Evolutionary conservation across 1,284 basidiomycete genomes (phyloP).

Genomic region (Tylopilus sp.): DNA sequence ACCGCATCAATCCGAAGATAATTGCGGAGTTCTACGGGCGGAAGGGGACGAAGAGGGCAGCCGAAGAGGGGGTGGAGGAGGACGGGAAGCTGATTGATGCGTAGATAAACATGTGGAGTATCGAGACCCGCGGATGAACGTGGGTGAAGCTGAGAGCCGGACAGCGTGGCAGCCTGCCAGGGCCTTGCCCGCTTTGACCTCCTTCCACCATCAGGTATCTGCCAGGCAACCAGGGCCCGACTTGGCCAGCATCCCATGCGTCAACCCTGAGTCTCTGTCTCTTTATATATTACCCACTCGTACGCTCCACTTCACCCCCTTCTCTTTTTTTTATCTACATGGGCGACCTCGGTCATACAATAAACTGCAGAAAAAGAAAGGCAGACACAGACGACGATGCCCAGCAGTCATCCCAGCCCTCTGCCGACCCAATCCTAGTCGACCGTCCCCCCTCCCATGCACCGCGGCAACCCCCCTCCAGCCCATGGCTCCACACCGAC

Average conservation of each 20-base stretch:
- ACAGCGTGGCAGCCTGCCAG: constrained; percentile 36
- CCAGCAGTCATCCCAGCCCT: constrained; percentile 13
- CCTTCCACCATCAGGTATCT: constrained; percentile 27
- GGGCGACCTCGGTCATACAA: constrained; percentile 32
- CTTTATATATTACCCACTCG: constrained; percentile 30
- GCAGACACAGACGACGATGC: constrained; percentile 31
- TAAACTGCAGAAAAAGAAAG: constrained; percentile 36
- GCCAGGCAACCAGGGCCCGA: constrained; percentile 32
- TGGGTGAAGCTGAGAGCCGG: constrained; percentile 18
- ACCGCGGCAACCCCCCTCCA: constrained; percentile 28
- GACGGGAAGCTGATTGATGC: constrained; percentile 63
- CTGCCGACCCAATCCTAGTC: constrained; percentile 25
- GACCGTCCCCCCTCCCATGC: constrained; percentile 26
- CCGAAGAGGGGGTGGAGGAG: constrained; percentile 42
- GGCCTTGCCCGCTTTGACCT: constrained; percentile 24
- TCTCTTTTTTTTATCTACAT: constrained; percentile 19
- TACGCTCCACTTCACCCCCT: constrained; percentile 1
- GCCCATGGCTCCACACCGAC: constrained; percentile 32
- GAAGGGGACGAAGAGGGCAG: constrained; percentile 65
- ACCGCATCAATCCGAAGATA: constrained; percentile 92
- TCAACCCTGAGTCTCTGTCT: constrained; percentile 33
- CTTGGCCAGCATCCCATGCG: constrained; percentile 22
- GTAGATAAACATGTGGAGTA: constrained; percentile 26
- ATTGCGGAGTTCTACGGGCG: constrained; percentile 83
- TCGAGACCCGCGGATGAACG: constrained; percentile 16